These are phyloP conservation scores for Xylaria intraflava DNA, from an alignment of 495 filamentous ascomycete species.

Conservation along the genomic window DNA sequence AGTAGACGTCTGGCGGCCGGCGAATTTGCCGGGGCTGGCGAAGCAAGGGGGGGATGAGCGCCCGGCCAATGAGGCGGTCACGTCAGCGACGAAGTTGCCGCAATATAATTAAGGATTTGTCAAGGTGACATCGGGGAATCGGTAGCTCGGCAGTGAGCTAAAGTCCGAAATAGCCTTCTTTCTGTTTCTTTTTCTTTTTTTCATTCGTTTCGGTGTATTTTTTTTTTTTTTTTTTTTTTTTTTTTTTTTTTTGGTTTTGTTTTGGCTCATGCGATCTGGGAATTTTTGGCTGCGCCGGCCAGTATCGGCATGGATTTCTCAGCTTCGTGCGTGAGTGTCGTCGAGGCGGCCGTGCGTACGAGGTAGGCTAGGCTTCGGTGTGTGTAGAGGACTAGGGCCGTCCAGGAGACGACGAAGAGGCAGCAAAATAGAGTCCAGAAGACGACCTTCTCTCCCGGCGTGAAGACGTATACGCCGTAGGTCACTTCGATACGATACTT, in stretches of 20 bases:
- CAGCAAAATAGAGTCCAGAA: slow-evolving; percentile 27
- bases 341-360: slow-evolving; percentile 4
- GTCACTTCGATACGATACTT: slow-evolving; percentile 46
- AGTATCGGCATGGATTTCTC: not conserved
- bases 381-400: slow-evolving; percentile 13
- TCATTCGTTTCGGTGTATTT: too few relatives aligned
- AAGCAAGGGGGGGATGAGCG: too few relatives aligned
- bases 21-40: too few relatives aligned
- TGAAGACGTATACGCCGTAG: slow-evolving; percentile 42
- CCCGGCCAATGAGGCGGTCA: too few relatives aligned
- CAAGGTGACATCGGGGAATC: too few relatives aligned
- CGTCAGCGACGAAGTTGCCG: too few relatives aligned
- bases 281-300: not conserved
- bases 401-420: slow-evolving; percentile 19
- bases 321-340: not conserved
- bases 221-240: not conserved
- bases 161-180: too few relatives aligned
- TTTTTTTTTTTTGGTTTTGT: not conserved
- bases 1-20: too few relatives aligned
- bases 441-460: slow-evolving; percentile 38
- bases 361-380: slow-evolving; percentile 14
- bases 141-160: too few relatives aligned
- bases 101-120: too few relatives aligned
- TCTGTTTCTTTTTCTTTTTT: too few relatives aligned
- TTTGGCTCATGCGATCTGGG: slow-evolving; percentile 10